Conservation (phyloP, 2,329 filamentous ascomycete genomes). For the Calonectria honghensis region DNA sequence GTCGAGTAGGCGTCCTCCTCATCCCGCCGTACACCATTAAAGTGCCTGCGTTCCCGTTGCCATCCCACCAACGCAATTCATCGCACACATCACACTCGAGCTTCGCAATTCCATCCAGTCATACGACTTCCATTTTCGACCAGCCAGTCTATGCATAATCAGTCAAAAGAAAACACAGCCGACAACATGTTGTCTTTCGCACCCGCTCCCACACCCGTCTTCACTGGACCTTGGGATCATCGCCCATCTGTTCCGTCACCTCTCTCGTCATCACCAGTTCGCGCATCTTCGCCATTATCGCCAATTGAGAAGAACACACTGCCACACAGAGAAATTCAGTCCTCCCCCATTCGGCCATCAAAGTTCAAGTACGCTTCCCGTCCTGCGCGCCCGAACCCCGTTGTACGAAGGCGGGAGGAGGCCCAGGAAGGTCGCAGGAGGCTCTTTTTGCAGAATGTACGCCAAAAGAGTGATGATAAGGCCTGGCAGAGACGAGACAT, state of each 20-base stretch:
- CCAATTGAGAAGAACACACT: constrained; percentile 65
- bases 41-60: background rate
- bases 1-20: constrained; percentile 47
- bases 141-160: constrained; percentile 57
- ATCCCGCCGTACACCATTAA: constrained; percentile 31
- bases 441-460: constrained; percentile 81
- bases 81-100: constrained; percentile 12
- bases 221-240: constrained; percentile 66
- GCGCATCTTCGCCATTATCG: constrained; percentile 69
- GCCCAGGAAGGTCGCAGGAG: constrained; percentile 78
- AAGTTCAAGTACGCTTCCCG: constrained; percentile 73
- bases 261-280: constrained; percentile 75
- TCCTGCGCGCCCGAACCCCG: constrained; percentile 76
- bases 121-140: background rate
- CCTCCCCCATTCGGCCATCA: constrained; percentile 64
- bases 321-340: constrained; percentile 65
- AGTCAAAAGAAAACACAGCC: constrained; percentile 54
- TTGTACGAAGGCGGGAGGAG: constrained; percentile 77
- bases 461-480: constrained; percentile 76
- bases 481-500: constrained; percentile 77
- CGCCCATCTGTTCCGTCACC: constrained; percentile 72
- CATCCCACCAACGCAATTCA: constrained; percentile 26
- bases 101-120: constrained; percentile 31
- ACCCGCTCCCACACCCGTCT: constrained; percentile 63
- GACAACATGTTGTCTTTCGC: constrained; percentile 65